phyloP scores from a whole-genome alignment of 257 asterid genomes.

The Solanum tarapatanum region DNA sequence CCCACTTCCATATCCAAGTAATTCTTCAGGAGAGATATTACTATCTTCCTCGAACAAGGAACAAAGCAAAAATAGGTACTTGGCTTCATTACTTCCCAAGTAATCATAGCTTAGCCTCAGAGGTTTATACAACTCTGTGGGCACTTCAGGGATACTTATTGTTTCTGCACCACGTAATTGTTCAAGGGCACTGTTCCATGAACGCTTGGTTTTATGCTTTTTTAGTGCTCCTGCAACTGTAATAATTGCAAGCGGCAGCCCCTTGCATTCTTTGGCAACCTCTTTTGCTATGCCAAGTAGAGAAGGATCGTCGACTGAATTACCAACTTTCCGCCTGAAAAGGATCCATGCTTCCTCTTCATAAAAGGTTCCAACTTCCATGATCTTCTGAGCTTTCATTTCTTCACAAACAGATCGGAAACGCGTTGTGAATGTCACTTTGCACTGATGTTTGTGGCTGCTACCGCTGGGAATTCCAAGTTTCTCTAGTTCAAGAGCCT shows the following conservation, averaged over 20 bases:
- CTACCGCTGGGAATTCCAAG: conserved; percentile 3
- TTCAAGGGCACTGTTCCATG: not conserved
- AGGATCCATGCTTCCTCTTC: not conserved
- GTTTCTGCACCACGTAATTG: not conserved
- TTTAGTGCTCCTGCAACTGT: not conserved
- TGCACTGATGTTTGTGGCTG: not conserved
- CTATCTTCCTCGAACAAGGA: conserved; percentile 3
- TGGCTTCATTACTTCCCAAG: conserved; percentile 4
- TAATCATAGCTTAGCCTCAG: conserved; percentile 8
- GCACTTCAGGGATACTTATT: not conserved
- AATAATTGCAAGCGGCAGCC: conserved; percentile 7
- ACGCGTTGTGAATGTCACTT: conserved; percentile 1
- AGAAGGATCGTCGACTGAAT: not conserved
- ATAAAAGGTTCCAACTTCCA: not conserved
- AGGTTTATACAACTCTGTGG: not conserved
- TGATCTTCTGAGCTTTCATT: not conserved
- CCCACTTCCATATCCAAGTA: conserved; percentile 5
- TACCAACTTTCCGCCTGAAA: not conserved
- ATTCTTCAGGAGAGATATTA: not conserved
- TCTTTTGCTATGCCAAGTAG: not conserved
- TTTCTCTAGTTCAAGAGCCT: not conserved
- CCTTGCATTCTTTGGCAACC: not conserved
- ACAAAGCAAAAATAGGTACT: conserved; percentile 2
- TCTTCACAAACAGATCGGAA: not conserved
- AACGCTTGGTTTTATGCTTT: not conserved